Evolutionary conservation across 257 asterid species (phyloP).

Genomic region (Dorcoceras hygrometricum): DNA sequence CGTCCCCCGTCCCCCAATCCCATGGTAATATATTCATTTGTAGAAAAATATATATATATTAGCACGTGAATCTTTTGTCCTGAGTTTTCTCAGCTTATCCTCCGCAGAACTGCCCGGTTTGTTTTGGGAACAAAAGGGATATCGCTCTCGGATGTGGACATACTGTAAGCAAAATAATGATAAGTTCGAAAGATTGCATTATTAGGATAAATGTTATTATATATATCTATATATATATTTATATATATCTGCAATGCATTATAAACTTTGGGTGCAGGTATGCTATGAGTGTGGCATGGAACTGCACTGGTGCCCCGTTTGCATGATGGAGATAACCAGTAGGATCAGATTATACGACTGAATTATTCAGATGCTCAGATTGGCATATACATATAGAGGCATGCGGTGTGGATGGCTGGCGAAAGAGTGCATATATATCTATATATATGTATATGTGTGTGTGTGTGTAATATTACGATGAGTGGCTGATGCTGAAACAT

Average conservation of each 20-base stretch:
- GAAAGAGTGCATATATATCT: no score
- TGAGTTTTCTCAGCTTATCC: neutral
- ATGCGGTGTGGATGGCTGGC: no score
- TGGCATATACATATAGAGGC: no score
- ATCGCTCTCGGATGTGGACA: slow-evolving; percentile 55
- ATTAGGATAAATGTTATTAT: no score
- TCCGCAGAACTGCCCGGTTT: slow-evolving; percentile 50
- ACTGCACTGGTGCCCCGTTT: slow-evolving; percentile 47
- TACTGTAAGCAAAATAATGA: slow-evolving; percentile 31
- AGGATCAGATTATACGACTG: slow-evolving; percentile 26
- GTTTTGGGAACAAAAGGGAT: slow-evolving; percentile 36
- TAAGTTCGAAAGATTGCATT: neutral
- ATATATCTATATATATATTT: no score
- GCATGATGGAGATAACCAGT: slow-evolving; percentile 33
- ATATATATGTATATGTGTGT: no score
- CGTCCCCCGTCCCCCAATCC: slow-evolving; percentile 40
- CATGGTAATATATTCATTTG: no score
- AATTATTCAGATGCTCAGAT: no score
- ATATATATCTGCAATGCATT: no score
- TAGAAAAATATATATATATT: no score
- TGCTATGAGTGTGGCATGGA: slow-evolving; percentile 42
- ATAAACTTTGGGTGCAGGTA: slow-evolving; percentile 30
- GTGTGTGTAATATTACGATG: no score
- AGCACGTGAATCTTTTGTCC: neutral
- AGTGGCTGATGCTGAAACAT: no score